Base-by-base conservation (phyloP, 129 eudicot genomes). In the Centella asiatica region DNA sequence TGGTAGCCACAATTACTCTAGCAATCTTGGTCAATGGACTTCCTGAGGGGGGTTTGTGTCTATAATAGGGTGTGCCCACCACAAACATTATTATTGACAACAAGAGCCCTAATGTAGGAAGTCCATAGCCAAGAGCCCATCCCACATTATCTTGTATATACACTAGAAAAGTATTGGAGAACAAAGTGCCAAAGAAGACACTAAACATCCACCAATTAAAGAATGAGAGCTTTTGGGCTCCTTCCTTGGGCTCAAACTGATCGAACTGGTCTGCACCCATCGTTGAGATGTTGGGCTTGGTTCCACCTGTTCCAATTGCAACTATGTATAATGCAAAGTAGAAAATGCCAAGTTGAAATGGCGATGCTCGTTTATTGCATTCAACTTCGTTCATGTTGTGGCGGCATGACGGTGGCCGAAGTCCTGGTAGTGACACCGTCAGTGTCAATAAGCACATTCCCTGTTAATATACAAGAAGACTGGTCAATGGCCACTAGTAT, bases 131-230 rank as follows among this genome's bases (percentile, higher is more conserved):
- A 25, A 85, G 19, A 5, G 75, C 44, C 95, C 86, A 82, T 14
- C 83, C 78, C 13, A 79, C 86, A 5, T 54, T 32, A 56, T 86
- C 95, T 76, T 86, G 86, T n/a, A 86, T 66, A 64, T 86, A 86
- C 23, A 82, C 78, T 15, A 86, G 73, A 55, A 82, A 71, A 25
- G 84, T 82, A 28, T 50, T 77, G 26, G 95, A 69, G 60, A 86
- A 76, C 12, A 86, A 80, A 7, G 89, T 70, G 19, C 95, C 95
- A 57, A 82, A 60, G 67, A 86, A 82, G 39, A 82, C 58, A 70
- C 89, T 71, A 57, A 82, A 82, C 86, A 85, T 79, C 95, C 95
- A 85, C 95, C 89, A 85, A 36, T 85, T 85, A 65, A 85, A 85
- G 75, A 85, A 85, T 18, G 81, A 75, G 44, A 81, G 83, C 71